A percentile compares a stretch with the other conserved stretches of the same genome.
Evolutionary conservation across 176 grass and related monocot genomes (phyloP).

Genomic region (Saccharum officinarum): DNA sequence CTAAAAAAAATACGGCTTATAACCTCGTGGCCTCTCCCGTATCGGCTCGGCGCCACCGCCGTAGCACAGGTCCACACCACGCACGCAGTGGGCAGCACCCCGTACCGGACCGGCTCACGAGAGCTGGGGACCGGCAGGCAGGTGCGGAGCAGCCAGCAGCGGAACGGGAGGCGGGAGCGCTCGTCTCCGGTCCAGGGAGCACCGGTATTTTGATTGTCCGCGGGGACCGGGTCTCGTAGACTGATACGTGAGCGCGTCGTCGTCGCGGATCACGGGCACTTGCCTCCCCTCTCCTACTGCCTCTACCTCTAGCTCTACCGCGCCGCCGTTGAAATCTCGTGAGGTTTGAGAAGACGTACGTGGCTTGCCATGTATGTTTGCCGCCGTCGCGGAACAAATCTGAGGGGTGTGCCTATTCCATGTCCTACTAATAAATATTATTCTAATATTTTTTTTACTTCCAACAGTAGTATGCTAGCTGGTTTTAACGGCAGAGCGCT

Average conservation of each 20-base stretch:
- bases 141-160: background rate
- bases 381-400: background rate
- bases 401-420: background rate
- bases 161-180: background rate
- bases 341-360: background rate
- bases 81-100: background rate
- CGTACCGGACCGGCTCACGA: background rate
- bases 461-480: no score
- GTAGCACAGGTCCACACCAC: background rate
- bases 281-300: background rate
- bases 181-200: conserved; percentile 31
- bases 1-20: no score
- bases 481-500: background rate
- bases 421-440: no score
- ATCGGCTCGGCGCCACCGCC: background rate
- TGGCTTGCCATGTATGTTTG: background rate
- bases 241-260: background rate
- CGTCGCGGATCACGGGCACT: conserved; percentile 7
- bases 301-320: background rate
- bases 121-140: conserved; percentile 16
- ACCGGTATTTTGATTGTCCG: background rate
- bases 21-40: background rate
- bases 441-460: no score
- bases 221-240: conserved; percentile 22
- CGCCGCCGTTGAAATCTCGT: conserved; percentile 3